phyloP scores from a whole-genome alignment of 352 stramenopile genomes.

The Phytopythium boreale region DNA sequence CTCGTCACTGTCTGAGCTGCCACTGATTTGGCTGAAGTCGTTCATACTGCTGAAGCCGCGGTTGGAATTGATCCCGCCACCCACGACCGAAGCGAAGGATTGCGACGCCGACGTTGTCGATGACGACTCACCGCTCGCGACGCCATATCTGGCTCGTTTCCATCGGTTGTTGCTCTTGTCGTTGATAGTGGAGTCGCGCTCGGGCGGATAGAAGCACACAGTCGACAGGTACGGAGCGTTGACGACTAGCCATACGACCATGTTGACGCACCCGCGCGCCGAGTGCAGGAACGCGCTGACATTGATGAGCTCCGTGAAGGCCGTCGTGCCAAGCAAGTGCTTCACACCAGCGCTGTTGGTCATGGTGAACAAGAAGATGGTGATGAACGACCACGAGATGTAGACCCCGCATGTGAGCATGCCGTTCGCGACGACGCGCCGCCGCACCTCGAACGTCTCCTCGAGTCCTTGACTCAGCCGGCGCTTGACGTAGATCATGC shows the following conservation, averaged over 20 bases:
- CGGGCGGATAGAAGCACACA: constrained; percentile 21
- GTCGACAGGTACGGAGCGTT: constrained; percentile 60
- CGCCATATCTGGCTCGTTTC: not conserved
- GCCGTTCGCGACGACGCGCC: constrained; percentile 70
- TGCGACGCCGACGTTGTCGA: constrained; percentile 9
- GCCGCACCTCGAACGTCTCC: constrained; percentile 83
- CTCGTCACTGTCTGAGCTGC: constrained; percentile 13
- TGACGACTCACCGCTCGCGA: not conserved
- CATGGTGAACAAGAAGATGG: constrained; percentile 65
- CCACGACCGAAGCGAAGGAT: constrained; percentile 17
- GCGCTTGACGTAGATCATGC: constrained; percentile 76
- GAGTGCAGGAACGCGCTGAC: constrained; percentile 78
- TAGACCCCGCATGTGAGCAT: constrained; percentile 82
- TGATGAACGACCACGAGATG: constrained; percentile 79
- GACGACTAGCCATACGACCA: constrained; percentile 85
- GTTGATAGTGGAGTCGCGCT: not conserved
- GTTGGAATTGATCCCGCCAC: constrained; percentile 17
- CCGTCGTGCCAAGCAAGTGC: constrained; percentile 19
- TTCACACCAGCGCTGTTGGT: constrained; percentile 50
- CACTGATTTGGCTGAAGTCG: not conserved
- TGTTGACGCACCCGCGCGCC: constrained; percentile 73
- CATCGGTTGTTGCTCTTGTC: not conserved
- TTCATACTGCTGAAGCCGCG: not conserved
- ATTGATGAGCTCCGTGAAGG: constrained; percentile 65
- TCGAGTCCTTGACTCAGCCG: constrained; percentile 71